Conservation (phyloP, 345 rosid species). For the Populus simonii region DNA sequence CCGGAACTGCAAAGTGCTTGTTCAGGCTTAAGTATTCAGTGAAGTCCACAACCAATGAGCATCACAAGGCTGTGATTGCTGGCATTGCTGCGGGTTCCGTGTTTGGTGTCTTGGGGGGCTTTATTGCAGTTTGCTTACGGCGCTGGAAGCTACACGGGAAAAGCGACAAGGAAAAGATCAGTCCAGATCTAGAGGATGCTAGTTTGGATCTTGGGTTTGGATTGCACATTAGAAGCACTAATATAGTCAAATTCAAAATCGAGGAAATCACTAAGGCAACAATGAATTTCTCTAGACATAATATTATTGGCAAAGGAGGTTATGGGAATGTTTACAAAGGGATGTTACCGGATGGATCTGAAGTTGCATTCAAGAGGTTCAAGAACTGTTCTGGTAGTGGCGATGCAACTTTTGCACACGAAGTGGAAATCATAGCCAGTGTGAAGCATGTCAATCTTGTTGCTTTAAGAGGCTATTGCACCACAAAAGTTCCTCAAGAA, state of each 20-base stretch:
- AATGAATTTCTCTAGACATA: conserved; percentile 30
- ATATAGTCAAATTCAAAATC: conserved; percentile 25
- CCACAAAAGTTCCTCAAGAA: conserved; percentile 25
- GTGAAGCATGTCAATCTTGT: conserved; percentile 43
- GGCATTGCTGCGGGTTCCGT: conserved; percentile 31
- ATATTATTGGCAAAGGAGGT: conserved; percentile 34
- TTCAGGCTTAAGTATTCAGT: conserved; percentile 20
- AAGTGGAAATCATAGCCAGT: conserved; percentile 46
- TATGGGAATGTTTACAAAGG: conserved; percentile 44
- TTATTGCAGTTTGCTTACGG: conserved; percentile 12
- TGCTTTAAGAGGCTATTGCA: conserved; percentile 44
- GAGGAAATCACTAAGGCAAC: conserved; percentile 33
- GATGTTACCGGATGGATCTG: conserved; percentile 27
- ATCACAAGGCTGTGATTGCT: not conserved
- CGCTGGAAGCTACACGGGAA: conserved; percentile 11
- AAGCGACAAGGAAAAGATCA: not conserved
- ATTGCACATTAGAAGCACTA: not conserved
- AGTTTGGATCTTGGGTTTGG: conserved; percentile 21
- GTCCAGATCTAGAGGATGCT: not conserved
- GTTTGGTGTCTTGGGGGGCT: conserved; percentile 25
- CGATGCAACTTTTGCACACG: conserved; percentile 38
- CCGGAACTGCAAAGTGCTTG: conserved; percentile 33
- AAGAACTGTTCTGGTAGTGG: conserved; percentile 35
- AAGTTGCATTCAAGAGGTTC: conserved; percentile 45
- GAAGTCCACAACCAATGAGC: not conserved